Evolutionary conservation across 2,329 filamentous ascomycete genomes (phyloP).

Genomic region (Trichoderma endophyticum): DNA sequence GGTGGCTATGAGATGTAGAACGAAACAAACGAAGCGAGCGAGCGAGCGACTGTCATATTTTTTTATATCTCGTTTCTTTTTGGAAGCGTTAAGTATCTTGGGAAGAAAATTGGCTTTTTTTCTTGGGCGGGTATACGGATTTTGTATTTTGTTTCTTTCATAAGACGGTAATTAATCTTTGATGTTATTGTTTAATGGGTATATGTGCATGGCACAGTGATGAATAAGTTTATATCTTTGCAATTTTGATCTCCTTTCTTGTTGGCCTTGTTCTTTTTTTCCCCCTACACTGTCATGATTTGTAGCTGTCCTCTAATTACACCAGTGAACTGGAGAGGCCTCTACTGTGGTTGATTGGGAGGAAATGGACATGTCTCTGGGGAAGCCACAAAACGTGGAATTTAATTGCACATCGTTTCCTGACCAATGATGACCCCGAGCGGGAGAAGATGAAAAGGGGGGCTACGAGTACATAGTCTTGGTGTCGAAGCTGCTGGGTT

Average conservation of each 20-base stretch:
- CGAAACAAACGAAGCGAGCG: not conserved
- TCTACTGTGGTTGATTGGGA: not conserved
- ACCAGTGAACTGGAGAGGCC: not conserved
- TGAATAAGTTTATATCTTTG: not conserved
- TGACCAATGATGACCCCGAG: not conserved
- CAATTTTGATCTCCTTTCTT: not conserved
- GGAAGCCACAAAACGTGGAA: not conserved
- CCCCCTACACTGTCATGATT: not conserved
- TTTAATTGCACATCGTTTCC: not conserved
- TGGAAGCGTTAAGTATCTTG: not conserved
- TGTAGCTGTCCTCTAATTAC: not conserved
- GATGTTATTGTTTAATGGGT: not conserved
- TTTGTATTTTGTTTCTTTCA: not conserved
- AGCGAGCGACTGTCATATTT: not conserved
- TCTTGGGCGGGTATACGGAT: not conserved
- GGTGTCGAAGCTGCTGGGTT: not conserved
- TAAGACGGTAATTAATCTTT: not conserved
- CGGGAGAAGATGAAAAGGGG: not conserved
- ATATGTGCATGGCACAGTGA: not conserved
- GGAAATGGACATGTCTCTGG: not conserved
- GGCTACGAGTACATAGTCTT: not conserved
- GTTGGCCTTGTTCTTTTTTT: accelerated
- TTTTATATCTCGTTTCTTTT: not conserved
- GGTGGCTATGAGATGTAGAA: not conserved
- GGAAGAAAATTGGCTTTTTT: not conserved